Evolutionary conservation across 1,284 basidiomycete genomes (phyloP).

Genomic region (Cerioporus squamosus): DNA sequence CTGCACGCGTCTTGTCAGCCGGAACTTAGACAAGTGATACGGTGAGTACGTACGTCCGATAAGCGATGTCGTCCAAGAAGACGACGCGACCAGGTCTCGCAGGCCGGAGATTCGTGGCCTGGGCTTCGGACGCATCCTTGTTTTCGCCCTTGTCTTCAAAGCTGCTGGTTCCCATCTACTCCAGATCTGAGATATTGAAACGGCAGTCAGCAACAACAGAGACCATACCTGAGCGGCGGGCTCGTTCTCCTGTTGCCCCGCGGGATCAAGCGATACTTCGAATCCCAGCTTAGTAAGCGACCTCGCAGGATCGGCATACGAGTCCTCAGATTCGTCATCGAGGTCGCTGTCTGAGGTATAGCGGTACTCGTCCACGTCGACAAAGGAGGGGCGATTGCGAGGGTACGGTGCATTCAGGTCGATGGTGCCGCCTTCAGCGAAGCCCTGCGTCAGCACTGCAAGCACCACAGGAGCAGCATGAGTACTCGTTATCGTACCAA

Average conservation of each 20-base stretch:
- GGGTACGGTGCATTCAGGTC: conserved; percentile 21
- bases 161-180: no score
- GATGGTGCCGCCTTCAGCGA: conserved; percentile 13
- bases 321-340: conserved; percentile 7
- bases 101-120: no score
- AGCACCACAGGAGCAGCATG: neutral
- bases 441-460: conserved; percentile 23
- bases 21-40: neutral
- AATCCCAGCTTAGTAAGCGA: no score
- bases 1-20: neutral
- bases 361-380: conserved; percentile 14
- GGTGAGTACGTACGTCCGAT: conserved; percentile 1
- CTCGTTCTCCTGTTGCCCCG: no score
- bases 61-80: conserved; percentile 23
- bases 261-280: no score
- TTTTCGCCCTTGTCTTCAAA: no score
- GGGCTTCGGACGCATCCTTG: no score
- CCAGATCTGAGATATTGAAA: no score
- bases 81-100: conserved; percentile 12
- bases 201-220: no score
- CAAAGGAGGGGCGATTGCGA: neutral
- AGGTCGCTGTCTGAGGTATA: conserved; percentile 31
- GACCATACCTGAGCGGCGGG: no score
- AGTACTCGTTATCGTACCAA: neutral
- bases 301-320: no score